Conservation (phyloP, 371 early-diverging fungal species). For the Chytridium lagenaria region DNA sequence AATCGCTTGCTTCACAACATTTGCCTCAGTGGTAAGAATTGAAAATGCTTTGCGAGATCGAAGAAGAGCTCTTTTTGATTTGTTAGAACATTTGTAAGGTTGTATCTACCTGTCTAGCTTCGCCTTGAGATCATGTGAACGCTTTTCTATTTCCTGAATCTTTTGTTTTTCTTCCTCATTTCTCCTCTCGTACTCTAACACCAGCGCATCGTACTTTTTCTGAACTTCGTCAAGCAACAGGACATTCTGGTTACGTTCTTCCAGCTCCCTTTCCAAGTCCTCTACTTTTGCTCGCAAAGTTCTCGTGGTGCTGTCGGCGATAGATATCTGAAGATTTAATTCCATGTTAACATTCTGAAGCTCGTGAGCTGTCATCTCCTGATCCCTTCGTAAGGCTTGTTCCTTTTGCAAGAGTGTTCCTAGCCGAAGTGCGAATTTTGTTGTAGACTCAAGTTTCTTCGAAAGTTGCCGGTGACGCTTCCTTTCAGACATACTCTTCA, state of each 20-base stretch:
- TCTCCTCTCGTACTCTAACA: background rate
- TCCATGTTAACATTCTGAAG: background rate
- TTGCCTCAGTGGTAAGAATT: background rate
- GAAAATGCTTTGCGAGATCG: conserved; percentile 4
- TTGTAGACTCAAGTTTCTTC: background rate
- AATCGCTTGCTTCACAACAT: background rate
- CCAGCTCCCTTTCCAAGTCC: background rate
- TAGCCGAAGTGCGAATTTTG: background rate
- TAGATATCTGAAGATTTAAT: background rate
- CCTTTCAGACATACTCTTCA: no score
- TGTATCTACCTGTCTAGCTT: background rate
- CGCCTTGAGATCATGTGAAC: background rate
- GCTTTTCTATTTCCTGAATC: background rate
- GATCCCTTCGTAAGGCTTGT: background rate
- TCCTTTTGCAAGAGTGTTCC: background rate
- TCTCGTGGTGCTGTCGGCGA: background rate
- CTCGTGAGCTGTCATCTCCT: background rate
- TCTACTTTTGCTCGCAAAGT: background rate
- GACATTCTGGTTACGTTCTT: background rate
- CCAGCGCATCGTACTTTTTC: background rate
- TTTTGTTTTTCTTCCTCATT: background rate
- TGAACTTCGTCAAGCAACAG: background rate
- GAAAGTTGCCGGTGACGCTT: no score
- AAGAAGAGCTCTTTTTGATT: background rate
- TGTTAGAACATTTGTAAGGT: background rate